Conservation (phyloP, 2,329 filamentous ascomycete species). For the Microdochium trichocladiopsis region DNA sequence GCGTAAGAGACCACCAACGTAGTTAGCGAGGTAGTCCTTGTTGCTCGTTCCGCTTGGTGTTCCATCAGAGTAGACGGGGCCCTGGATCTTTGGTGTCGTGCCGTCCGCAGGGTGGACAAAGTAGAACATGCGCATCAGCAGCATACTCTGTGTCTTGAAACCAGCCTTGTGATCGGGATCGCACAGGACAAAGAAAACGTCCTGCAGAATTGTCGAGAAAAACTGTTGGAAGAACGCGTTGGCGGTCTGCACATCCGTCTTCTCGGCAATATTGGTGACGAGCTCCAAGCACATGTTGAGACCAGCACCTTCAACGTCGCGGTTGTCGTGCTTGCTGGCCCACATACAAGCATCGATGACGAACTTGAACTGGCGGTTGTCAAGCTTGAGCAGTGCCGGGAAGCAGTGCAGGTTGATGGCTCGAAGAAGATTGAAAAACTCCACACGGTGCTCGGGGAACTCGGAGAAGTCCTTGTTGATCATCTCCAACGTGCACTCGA, state of each 20-base stretch:
- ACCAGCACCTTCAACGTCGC: constrained; percentile 91
- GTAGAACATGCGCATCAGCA: constrained; percentile 93
- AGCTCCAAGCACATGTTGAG: constrained; percentile 97
- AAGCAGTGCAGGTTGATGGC: constrained; percentile 98
- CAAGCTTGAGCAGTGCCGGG: constrained; percentile 85
- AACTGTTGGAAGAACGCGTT: constrained; percentile 98
- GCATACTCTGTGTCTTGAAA: constrained; percentile 94
- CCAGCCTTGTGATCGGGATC: constrained; percentile 98
- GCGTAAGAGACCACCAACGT: constrained; percentile 76
- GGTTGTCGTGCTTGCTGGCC: constrained; percentile 99
- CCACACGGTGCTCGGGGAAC: constrained; percentile 97
- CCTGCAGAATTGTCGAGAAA: constrained; percentile 90
- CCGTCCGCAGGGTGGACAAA: constrained; percentile 72
- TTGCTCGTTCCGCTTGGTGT: constrained; percentile 79
- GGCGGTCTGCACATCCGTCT: constrained; percentile 76
- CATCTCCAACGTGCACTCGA: constrained; percentile 98
- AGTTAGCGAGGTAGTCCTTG: constrained; percentile 82
- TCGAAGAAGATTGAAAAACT: constrained; percentile 95
- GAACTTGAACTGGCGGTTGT: constrained; percentile 97
- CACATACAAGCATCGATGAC: constrained; percentile 99
- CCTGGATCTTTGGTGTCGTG: constrained; percentile 74
- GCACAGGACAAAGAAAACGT: constrained; percentile 96
- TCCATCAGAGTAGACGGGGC: constrained; percentile 86
- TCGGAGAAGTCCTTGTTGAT: constrained; percentile 99
- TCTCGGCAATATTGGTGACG: constrained; percentile 94